Evolutionary conservation across 2,329 filamentous ascomycete genomes (phyloP), one percentile per base, ranked within the genome.

Genomic region (Chaetomiaceae sp.): DNA sequence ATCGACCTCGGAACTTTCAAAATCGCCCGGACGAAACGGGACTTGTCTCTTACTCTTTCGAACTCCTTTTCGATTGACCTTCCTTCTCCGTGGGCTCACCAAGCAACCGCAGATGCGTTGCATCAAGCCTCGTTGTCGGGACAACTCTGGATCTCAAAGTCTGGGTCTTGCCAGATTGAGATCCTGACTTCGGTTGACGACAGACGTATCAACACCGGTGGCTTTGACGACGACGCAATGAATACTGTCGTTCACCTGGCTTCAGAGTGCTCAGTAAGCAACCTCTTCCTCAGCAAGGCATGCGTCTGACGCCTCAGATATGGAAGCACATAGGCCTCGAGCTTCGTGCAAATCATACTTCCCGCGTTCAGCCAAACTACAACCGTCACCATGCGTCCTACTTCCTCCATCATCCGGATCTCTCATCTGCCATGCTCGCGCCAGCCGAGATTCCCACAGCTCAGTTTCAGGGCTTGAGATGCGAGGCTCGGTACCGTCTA

Each of bases 391-490:
- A 47, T 11, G 36, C 48, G 26, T 48, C 53, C 4, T 58, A 50
- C 26, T 58, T 59, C 22, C 45, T 59, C 5, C 49, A 49, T 15
- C 57, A 59, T 17, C 54, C 52, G 6, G 54, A 58, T 30, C 50
- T 58, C 11, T 54, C 56, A 1, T 57, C 54, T 2, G 52, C 52
- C 5, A 47, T 51, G 47, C 51, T 54, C 12, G 51, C 45, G 3
- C 51, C 51, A 4, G 17, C 35, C 2, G 20, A 46, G 1, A 17
- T 56, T 1, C 47, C 50, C 4, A 33, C 26, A 4, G 54, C 46
- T 29, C 46, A 43, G 10, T 51, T 59, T 20, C 49, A 53, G 20
- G 42, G 47, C 2, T 24, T 59, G 12, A 38, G 8, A n/a, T 54
- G 52, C 24, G 42, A 53, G 18, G 24, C 51, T 12, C 43, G 53